Conservation (phyloP, 2,329 filamentous ascomycete genomes). For the Rutstroemia sp. region DNA sequence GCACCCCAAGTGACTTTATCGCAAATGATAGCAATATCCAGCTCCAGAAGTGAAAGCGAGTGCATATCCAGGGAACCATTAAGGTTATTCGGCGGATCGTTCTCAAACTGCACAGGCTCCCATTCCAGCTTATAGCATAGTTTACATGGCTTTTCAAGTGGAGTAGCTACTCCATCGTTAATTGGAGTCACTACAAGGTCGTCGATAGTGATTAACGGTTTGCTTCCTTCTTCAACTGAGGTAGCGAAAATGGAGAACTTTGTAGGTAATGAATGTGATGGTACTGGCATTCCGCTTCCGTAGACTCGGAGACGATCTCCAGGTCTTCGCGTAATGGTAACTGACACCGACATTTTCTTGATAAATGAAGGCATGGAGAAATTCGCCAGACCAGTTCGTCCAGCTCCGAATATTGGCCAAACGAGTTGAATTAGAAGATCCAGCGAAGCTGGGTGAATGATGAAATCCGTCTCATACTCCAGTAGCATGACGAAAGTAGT, state of each 20-base stretch:
- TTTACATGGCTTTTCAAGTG: constrained; percentile 24
- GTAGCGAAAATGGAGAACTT: constrained; percentile 34
- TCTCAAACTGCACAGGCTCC: constrained; percentile 28
- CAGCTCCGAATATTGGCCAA: constrained; percentile 32
- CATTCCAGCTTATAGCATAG: constrained; percentile 42
- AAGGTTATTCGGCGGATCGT: not conserved
- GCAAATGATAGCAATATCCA: constrained; percentile 35
- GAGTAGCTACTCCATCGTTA: constrained; percentile 25
- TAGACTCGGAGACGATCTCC: constrained; percentile 32
- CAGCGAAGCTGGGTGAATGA: constrained; percentile 40
- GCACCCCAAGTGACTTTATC: constrained; percentile 28
- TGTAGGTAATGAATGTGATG: constrained; percentile 29
- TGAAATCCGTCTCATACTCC: constrained; percentile 35
- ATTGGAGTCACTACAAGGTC: constrained; percentile 36
- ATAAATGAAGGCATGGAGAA: constrained; percentile 39
- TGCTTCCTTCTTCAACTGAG: constrained; percentile 19
- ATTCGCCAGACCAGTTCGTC: constrained; percentile 27
- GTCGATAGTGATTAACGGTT: constrained; percentile 32
- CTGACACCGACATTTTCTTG: constrained; percentile 33
- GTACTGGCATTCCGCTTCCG: constrained; percentile 30
- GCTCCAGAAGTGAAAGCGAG: constrained; percentile 11
- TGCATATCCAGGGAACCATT: too few relatives aligned
- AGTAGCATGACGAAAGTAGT: constrained; percentile 40
- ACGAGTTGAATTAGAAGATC: constrained; percentile 40
- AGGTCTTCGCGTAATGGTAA: constrained; percentile 25